Evolutionary conservation across 257 asterid genomes (phyloP).

Genomic region (Coffea canephora): DNA sequence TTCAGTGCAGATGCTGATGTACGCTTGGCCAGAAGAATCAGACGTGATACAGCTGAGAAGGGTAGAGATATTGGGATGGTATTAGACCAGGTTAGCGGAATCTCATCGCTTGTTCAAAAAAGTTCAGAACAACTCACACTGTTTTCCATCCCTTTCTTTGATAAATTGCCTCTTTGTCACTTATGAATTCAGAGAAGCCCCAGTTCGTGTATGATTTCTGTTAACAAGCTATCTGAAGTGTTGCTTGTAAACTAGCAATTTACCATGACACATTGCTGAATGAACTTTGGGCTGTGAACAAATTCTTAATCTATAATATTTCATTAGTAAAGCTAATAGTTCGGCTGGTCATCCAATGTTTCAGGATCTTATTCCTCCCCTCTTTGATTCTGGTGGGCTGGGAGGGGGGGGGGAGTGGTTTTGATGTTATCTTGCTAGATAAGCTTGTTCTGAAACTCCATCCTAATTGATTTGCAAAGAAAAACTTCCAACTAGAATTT

Average conservation of each 20-base stretch:
- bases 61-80: conserved; percentile 82
- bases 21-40: conserved; percentile 93
- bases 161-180: not conserved
- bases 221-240: not conserved
- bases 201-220: not conserved
- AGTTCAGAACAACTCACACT: not conserved
- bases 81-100: conserved; percentile 82
- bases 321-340: not conserved
- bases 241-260: not conserved
- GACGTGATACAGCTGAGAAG: conserved; percentile 93
- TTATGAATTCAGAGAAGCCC: not conserved
- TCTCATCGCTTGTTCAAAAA: conserved; percentile 1
- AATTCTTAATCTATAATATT: too few relatives aligned
- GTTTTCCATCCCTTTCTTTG: not conserved
- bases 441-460: not conserved
- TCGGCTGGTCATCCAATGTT: not conserved
- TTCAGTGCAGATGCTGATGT: conserved; percentile 97
- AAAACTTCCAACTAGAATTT: not conserved
- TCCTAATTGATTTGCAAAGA: not conserved
- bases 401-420: too few relatives aligned
- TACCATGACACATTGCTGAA: not conserved
- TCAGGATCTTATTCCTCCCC: not conserved
- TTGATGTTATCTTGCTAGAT: too few relatives aligned
- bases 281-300: not conserved
- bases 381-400: too few relatives aligned